Percentiles rank a stretch among this genome's conserved stretches.
These are phyloP conservation scores for Rhizopogon vulgaris DNA, from an alignment of 768 basidiomycete genomes.

Conservation along the genomic window DNA sequence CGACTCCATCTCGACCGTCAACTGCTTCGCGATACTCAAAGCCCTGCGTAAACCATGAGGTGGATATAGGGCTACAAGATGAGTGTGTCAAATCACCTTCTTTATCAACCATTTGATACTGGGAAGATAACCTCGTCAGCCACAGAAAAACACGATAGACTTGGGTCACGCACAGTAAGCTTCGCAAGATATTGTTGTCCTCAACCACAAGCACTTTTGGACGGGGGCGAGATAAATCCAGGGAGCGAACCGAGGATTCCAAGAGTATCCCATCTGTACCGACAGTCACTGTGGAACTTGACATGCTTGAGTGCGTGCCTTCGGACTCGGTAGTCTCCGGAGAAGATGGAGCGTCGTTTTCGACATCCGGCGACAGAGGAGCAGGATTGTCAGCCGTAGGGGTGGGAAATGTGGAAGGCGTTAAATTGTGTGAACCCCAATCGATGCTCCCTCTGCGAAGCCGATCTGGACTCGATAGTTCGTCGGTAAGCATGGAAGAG, in stretches of 20 bases:
- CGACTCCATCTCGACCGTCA: slow-evolving; percentile 83
- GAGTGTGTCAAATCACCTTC: slow-evolving; percentile 29
- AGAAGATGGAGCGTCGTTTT: slow-evolving; percentile 24
- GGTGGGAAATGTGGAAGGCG: slow-evolving; percentile 7
- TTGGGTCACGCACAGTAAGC: slow-evolving; percentile 59
- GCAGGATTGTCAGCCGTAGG: slow-evolving; percentile 7
- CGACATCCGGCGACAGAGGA: slow-evolving; percentile 18
- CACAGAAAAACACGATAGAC: not conserved
- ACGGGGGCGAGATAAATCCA: slow-evolving; percentile 36
- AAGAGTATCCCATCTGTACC: slow-evolving; percentile 63
- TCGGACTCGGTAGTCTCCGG: slow-evolving; percentile 10
- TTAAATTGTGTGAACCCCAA: slow-evolving; percentile 14
- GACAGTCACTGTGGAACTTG: slow-evolving; percentile 43
- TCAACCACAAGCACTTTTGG: slow-evolving; percentile 80
- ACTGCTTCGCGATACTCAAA: slow-evolving; percentile 74
- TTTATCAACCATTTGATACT: slow-evolving; percentile 61
- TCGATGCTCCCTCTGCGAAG: slow-evolving; percentile 30
- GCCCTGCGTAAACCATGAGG: slow-evolving; percentile 30
- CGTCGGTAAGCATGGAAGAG: slow-evolving; percentile 22
- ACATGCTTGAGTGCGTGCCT: slow-evolving; percentile 7
- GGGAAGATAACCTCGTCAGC: slow-evolving; percentile 12
- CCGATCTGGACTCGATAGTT: slow-evolving; percentile 12
- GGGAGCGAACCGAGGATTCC: slow-evolving; percentile 54
- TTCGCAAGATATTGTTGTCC: slow-evolving; percentile 83
- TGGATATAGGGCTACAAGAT: not conserved